Evolutionary conservation across 2,329 filamentous ascomycete genomes (phyloP), one percentile per base, ranked within the genome.

Genomic region (Colletotrichum shisoi): DNA sequence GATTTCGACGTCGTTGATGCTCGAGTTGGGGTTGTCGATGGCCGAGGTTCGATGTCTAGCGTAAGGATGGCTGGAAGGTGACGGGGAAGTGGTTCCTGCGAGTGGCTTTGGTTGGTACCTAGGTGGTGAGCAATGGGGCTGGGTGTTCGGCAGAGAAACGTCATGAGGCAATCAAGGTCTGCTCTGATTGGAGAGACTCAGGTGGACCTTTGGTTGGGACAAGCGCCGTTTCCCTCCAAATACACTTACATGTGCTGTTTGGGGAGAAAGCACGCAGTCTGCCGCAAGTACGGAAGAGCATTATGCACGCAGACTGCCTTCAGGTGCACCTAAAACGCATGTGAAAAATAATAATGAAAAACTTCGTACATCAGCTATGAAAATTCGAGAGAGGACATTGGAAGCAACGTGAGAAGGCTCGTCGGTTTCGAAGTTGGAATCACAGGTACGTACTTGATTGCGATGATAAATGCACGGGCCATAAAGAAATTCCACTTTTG

Each of bases 71-170:
- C 66, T 70, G 67, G 57, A 57, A 46, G 67, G 48, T 40, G 62
- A 62, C 19, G 27, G 49, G 44, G 54, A 49, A 63, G 62, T 61
- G 56, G 69, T 60, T 67, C 53, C 42, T 45, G 42, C 60, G 44
- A 69, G 40, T 34, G 62, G 58, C 56, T 63, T 42, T 61, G 57
- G 67, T 67, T 67, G 63, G 59, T 44, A 34, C 31, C 31, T 34
- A 59, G 57, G 52, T 62, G 59, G 63, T 68, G 63, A 56, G 45
- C 58, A 57, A 63, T 61, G 68, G 66, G 64, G 65, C 68, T 63
- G 58, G 67, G 67, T 58, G 15, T 34, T 66, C 40, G 59, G 59
- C 58, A 31, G 54, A 63, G 69, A 66, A 70, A 70, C 69, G 69
- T 70, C 69, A 70, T 70, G 69, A 60, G 68, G 57, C 45, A 57